Evolutionary conservation across 768 basidiomycete genomes (phyloP), one percentile per base, ranked within the genome.

Genomic region (Rhizopogon vinicolor): DNA sequence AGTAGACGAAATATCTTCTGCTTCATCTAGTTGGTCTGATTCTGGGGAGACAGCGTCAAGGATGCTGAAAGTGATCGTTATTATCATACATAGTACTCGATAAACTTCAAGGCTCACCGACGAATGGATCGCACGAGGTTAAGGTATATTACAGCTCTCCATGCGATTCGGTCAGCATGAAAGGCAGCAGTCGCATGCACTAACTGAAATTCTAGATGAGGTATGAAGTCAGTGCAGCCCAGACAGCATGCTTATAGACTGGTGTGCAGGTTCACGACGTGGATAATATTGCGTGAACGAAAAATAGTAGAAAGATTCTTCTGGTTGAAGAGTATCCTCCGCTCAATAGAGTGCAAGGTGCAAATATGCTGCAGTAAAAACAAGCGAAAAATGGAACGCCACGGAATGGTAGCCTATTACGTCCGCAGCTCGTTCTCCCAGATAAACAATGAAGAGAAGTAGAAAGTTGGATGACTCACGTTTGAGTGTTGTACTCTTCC

Each of bases 141-240:
- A 57, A 93, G 80, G 73, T 93, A 93, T 63, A 93, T 88, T 62
- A 93, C 90, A 49, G 88, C 81, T 51, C 91, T 83, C 91, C 91
- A 93, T 28, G 90, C 88, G 53, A 89, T 83, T 58, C 91, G 79
- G 66, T 93, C 90, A 16, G 85, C 83, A 60, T 82, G 82, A 69
- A 93, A 92, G 39, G 86, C 81, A 37, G 82, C 83, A 8, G 87
- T 87, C 1, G 86, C 79, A 66, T 93, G 89, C 65, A 91, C 70
- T 12, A 93, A 78, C 69, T 92, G 90, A 64, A 92, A 93, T 74
- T 92, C 90, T 92, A 74, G 53, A 49, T 58, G 60, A 37, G 51
- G 44, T 33, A 31, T 12, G 46, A 41, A 29, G 54, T 69, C 37
- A 67, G 69, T 58, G 16, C 49, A 14, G 35, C 19, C 48, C 48